A percentile compares a stretch with the other conserved stretches of the same genome.
Evolutionary conservation across 768 basidiomycete species (phyloP).

Genomic region (Kondoa malvinella): DNA sequence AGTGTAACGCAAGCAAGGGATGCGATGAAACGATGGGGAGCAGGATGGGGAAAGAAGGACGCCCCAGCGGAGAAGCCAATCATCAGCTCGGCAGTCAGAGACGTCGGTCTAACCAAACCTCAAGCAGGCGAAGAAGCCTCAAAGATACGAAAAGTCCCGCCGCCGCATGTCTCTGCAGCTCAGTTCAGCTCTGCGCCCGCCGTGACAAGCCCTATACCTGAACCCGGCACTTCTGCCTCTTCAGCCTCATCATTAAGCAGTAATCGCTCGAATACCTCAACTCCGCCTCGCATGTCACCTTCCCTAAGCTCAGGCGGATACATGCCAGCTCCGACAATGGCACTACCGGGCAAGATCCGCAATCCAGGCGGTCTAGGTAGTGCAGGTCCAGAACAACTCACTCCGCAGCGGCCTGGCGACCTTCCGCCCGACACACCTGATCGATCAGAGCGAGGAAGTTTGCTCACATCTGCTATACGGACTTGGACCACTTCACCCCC

Average conservation of each 20-base stretch:
- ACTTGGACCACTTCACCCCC: neutral
- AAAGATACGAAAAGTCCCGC: constrained; percentile 1
- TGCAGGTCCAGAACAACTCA: neutral
- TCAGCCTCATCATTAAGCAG: neutral
- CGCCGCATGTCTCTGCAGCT: neutral
- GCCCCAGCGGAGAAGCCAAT: neutral
- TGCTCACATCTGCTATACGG: neutral
- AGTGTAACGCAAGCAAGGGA: constrained; percentile 12
- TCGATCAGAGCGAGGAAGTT: neutral
- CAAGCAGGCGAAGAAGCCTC: neutral
- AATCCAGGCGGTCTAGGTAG: neutral
- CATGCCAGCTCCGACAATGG: constrained; percentile 12
- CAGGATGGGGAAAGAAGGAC: constrained; percentile 13
- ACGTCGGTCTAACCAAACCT: neutral
- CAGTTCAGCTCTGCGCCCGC: neutral
- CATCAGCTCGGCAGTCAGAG: neutral
- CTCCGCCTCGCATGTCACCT: constrained; percentile 12
- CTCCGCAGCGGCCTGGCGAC: neutral
- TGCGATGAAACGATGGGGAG: constrained; percentile 14
- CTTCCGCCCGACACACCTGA: neutral
- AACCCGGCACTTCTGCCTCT: constrained; percentile 1
- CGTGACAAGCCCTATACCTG: constrained; percentile 7
- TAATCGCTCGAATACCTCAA: too few species aligned
- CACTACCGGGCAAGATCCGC: constrained; percentile 13
- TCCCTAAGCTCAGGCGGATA: neutral